Conservation (phyloP, 352 stramenopile genomes). For the Phytophthora cryptogea region DNA sequence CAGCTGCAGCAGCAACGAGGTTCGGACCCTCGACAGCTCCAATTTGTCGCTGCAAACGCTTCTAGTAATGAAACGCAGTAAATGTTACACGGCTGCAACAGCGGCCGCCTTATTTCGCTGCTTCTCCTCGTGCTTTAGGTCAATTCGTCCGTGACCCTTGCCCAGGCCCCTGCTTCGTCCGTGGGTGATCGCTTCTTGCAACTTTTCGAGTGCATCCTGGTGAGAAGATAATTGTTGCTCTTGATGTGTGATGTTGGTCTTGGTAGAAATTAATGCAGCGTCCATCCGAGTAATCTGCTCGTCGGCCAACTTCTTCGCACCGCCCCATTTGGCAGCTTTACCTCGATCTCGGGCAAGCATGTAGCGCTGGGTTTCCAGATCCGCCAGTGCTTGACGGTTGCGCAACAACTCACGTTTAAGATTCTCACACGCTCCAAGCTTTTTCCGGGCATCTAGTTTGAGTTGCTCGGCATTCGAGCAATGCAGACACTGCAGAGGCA, state of each 20-base stretch:
- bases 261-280: slow-evolving; percentile 13
- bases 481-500: slow-evolving; percentile 63
- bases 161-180: slow-evolving; percentile 51
- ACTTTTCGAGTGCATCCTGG: slow-evolving; percentile 13
- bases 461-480: slow-evolving; percentile 47
- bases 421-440: slow-evolving; percentile 22
- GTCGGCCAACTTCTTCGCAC: slow-evolving; percentile 51
- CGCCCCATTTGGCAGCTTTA: slow-evolving; percentile 64
- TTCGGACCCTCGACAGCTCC: slow-evolving; percentile 20
- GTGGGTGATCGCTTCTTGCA: slow-evolving; percentile 35
- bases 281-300: slow-evolving; percentile 45
- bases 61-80: slow-evolving; percentile 19
- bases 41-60: slow-evolving; percentile 25
- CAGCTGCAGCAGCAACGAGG: slow-evolving; percentile 42
- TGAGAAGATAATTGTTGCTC: slow-evolving; percentile 20
- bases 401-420: slow-evolving; percentile 43
- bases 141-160: slow-evolving; percentile 37
- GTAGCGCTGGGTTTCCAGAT: slow-evolving; percentile 50
- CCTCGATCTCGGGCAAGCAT: slow-evolving; percentile 49
- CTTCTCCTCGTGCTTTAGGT: slow-evolving; percentile 15
- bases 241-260: slow-evolving; percentile 9
- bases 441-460: slow-evolving; percentile 22
- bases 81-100: slow-evolving; percentile 21
- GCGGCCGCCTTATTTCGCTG: slow-evolving; percentile 15
- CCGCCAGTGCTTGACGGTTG: slow-evolving; percentile 42